Conservation (phyloP, 2,329 filamentous ascomycete genomes). For the Pseudogymnoascus sp. region DNA sequence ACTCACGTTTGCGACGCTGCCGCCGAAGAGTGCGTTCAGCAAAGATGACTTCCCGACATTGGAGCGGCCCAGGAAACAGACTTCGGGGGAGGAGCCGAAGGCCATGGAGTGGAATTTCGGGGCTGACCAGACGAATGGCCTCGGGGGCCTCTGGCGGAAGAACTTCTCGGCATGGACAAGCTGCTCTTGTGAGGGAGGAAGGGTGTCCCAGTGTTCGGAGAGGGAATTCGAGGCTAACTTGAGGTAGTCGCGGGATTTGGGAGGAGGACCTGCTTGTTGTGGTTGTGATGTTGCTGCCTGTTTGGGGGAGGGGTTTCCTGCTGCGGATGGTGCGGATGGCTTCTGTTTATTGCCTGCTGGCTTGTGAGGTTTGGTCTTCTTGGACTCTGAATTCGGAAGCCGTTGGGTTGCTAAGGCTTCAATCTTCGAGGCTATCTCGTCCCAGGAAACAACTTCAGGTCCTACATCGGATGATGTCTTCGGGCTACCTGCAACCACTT, state of each 20-base stretch:
- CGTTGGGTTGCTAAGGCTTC: conserved; percentile 1
- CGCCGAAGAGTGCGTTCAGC: conserved; percentile 53
- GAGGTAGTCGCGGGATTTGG: conserved; percentile 10
- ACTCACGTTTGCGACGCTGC: conserved; percentile 44
- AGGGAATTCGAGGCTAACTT: conserved; percentile 20
- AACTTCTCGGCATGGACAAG: conserved; percentile 36
- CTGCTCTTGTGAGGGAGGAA: conserved; percentile 34
- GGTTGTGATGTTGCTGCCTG: background rate
- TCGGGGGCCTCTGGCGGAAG: conserved; percentile 37
- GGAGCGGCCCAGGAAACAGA: conserved; percentile 54
- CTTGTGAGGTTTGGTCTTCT: background rate
- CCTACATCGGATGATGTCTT: background rate
- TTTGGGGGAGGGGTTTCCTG: background rate
- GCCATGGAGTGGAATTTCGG: conserved; percentile 52
- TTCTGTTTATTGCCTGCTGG: background rate
- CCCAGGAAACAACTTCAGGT: conserved; percentile 2
- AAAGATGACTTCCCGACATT: conserved; percentile 64
- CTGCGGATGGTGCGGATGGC: background rate
- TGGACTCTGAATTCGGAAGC: background rate
- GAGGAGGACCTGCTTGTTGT: background rate
- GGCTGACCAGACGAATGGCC: conserved; percentile 48
- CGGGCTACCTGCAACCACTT: background rate
- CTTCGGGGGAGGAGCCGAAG: conserved; percentile 31
- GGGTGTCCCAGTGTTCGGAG: conserved; percentile 43
- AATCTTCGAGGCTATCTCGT: conserved; percentile 3